Base-by-base conservation (phyloP, 139 green algal genomes). In the Chlorella sp. region DNA sequence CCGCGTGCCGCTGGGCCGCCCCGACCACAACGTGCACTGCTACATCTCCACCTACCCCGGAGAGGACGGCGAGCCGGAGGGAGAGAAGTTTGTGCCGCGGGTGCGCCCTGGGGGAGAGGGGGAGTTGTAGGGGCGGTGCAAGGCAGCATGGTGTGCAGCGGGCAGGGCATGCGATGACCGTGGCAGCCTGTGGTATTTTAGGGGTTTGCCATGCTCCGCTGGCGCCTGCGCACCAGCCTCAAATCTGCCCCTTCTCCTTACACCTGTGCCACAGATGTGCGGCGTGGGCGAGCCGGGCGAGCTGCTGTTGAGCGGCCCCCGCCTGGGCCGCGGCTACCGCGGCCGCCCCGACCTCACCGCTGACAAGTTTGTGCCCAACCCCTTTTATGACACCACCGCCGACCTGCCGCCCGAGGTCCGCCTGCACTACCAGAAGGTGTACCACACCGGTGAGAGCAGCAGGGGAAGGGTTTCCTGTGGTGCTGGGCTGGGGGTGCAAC, bases 281-380 rank as follows among this genome's bases (percentile, higher is more conserved):
- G 82, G 85, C 20, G 48, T 90, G 28, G 91, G 91, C 40, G 58
- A 76, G 51, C 74, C 87, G 38, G 90, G 91, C 5, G 91, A 94
- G 88, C 85, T 94, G 64, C 78, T 89, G 56, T 80, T 94, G 48
- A 85, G 67, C 44, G 87, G 88, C 24, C 73, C 86, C 11, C 82
- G 84, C 36, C 67, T 94, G 65, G 90, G 86, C 3, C 65, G 72
- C 20, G 90, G 89, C 46, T 93, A 93, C 76, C n/a, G 81, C 9
- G 70, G 73, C 43, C 54, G 67, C 24, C 67, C 76, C 16, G 87
- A 92, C 51, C 68, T 90, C 32, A 92, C 89, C 0, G 75, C 74
- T 28, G 88, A 90, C 32, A 88, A 86, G n/a, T 94, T 91, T 51
- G 51, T 92, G 17, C 38, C 81, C 40, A 93, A 92, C 80, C 89